phyloP scores from a whole-genome alignment of 2,329 filamentous ascomycete species.

The Aspergillus intermedius region DNA sequence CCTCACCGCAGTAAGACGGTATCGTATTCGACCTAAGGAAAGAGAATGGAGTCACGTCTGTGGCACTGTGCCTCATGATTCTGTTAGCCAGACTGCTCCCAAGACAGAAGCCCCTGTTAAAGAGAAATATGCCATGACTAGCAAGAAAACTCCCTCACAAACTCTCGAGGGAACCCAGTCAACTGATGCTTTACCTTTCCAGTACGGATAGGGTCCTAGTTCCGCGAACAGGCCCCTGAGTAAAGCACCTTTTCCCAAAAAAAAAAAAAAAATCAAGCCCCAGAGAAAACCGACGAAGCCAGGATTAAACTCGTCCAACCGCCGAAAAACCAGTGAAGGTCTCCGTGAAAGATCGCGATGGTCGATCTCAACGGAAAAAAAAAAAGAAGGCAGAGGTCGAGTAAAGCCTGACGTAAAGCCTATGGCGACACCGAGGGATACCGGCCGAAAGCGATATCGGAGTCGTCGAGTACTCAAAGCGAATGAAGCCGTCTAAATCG shows the following conservation, averaged over 20 bases:
- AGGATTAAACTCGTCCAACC: slow-evolving; percentile 29
- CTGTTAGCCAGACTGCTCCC: slow-evolving; percentile 26
- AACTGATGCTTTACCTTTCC: slow-evolving; percentile 35
- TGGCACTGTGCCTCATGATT: slow-evolving; percentile 25
- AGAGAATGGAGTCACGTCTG: slow-evolving; percentile 14
- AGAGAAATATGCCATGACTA: neutral
- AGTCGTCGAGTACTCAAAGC: slow-evolving; percentile 22
- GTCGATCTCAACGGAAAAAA: slow-evolving; percentile 20
- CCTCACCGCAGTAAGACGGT: slow-evolving; percentile 9
- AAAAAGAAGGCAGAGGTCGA: slow-evolving; percentile 18
- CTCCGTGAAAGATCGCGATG: slow-evolving; percentile 23
- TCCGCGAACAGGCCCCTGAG: slow-evolving; percentile 14
- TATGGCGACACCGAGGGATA: slow-evolving; percentile 7
- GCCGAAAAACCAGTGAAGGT: slow-evolving; percentile 36
- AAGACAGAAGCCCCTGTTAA: slow-evolving; percentile 8
- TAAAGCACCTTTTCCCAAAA: slow-evolving; percentile 3
- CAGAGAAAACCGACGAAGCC: slow-evolving; percentile 18
- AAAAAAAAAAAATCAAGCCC: slow-evolving; percentile 1
- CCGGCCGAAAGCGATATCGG: slow-evolving; percentile 14
- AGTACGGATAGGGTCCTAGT: slow-evolving; percentile 8
- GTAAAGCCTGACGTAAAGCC: slow-evolving; percentile 21
- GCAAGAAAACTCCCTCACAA: slow-evolving; percentile 8
- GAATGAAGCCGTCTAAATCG: slow-evolving; percentile 18
- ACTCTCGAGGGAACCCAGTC: slow-evolving; percentile 17
- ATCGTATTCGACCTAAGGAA: slow-evolving; percentile 13